Evolutionary conservation across 2,329 filamentous ascomycete species (phyloP), one percentile per base, ranked within the genome.

Genomic region (Sporothrix mexicana): DNA sequence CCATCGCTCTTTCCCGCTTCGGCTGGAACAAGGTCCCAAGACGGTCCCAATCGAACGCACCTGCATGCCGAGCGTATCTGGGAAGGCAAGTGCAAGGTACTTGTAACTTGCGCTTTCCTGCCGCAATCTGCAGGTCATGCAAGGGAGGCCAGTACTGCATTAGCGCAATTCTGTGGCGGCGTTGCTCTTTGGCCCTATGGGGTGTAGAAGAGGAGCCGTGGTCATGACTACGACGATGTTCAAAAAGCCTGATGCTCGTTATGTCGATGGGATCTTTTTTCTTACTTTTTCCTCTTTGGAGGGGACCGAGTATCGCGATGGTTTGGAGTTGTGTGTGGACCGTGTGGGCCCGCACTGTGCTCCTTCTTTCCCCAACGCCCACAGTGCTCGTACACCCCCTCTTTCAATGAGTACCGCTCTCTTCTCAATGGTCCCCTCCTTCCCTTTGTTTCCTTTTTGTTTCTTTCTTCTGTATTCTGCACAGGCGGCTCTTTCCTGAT

Each of bases 101-200:
- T n/a, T 41, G 61, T 25, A 47, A 45, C 61, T 45, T 47, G n/a
- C n/a, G n/a, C 41, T 36, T 53, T 53, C 17, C 62, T 13, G 62
- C 64, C 51, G 57, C 69, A 71, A 64, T 71, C 69, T 71, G 69
- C 55, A 62, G 15, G 53, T 61, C 43, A 70, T 55, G 69, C 57
- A 64, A 71, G 69, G 69, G 57, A 55, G 57, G n/a, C 69, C 47
- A 61, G 41, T 25, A 13, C 13, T 55, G 69, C 69, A 71, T 71
- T 71, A 71, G 69, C 59, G 69, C 59, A 45, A 12, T 30, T 12
- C 17, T 15, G 47, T 64, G 55, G 69, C 45, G 69, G 57, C 23
- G 57, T 51, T 36, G n/a, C 53, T 70, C 53, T 70, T 70, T 70
- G 69, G 53, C 55, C 69, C 69, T 70, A 49, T 41, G 36, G 68